A percentile compares a stretch with the other conserved stretches of the same genome.
phyloP scores from a whole-genome alignment of 2,329 filamentous ascomycete species.

The Diaporthe sp. region DNA sequence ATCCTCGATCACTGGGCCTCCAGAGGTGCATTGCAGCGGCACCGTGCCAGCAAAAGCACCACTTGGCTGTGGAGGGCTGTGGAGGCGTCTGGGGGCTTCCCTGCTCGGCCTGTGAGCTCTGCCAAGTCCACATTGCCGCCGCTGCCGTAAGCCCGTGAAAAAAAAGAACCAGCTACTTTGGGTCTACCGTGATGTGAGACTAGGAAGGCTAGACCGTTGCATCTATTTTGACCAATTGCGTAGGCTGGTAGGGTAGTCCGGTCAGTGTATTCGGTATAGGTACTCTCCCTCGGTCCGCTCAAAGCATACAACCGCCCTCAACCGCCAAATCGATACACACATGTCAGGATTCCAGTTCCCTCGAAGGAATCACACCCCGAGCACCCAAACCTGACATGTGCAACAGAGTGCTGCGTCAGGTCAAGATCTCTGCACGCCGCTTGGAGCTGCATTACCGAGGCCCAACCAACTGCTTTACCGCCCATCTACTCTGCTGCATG shows the following conservation, averaged over 20 bases:
- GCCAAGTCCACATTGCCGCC: conserved; percentile 17
- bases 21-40: conserved; percentile 25
- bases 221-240: not conserved
- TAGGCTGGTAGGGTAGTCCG: not conserved
- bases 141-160: conserved; percentile 24
- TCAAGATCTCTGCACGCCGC: not conserved
- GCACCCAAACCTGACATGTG: not conserved
- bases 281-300: not conserved
- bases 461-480: not conserved
- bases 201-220: conserved; percentile 15
- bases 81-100: conserved; percentile 23
- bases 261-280: not conserved
- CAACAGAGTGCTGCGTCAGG: not conserved
- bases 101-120: not conserved
- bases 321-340: not conserved
- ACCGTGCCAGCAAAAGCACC: conserved; percentile 25
- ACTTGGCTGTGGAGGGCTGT: conserved; percentile 19
- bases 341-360: not conserved
- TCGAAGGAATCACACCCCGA: not conserved
- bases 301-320: not conserved
- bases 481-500: conserved; percentile 6
- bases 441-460: conserved; percentile 15
- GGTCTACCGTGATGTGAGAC: not conserved
- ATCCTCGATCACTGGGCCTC: conserved; percentile 32
- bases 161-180: not conserved